Conservation (phyloP, 2,329 filamentous ascomycete genomes). For the Claviceps sp. region DNA sequence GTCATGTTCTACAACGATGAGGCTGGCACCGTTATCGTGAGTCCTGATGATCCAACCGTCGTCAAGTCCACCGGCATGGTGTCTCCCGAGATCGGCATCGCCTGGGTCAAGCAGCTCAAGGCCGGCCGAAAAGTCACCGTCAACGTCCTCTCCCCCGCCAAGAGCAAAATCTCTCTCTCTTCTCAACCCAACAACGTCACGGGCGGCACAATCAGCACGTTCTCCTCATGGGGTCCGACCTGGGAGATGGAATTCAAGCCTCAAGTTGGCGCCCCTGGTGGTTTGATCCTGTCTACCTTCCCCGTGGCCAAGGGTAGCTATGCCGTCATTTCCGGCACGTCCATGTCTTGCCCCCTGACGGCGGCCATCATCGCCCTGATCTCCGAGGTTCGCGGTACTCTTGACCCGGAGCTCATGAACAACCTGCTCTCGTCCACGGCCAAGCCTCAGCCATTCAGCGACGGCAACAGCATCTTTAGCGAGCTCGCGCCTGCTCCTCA, state of each 20-base stretch:
- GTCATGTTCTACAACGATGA: conserved; percentile 48
- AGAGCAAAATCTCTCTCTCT: not conserved
- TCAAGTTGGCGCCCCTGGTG: conserved; percentile 40
- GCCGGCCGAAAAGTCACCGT: conserved; percentile 22
- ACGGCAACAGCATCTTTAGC: conserved; percentile 20
- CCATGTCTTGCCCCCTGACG: conserved; percentile 43
- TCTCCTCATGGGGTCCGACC: conserved; percentile 46
- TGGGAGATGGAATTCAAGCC: conserved; percentile 44
- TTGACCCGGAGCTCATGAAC: conserved; percentile 33
- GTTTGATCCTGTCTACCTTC: conserved; percentile 43
- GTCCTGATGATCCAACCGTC: conserved; percentile 15
- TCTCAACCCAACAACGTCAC: conserved; percentile 14
- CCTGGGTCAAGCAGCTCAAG: conserved; percentile 25
- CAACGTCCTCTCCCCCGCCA: not conserved
- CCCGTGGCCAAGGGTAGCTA: conserved; percentile 32
- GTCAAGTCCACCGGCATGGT: conserved; percentile 15
- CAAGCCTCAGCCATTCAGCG: conserved; percentile 34
- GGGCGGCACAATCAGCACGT: conserved; percentile 37
- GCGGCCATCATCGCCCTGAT: conserved; percentile 42
- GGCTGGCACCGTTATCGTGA: conserved; percentile 14
- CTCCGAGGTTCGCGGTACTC: conserved; percentile 33
- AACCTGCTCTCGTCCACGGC: conserved; percentile 36
- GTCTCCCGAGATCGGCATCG: conserved; percentile 28
- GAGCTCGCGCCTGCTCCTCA: conserved; percentile 42
- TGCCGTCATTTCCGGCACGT: conserved; percentile 40